phyloP scores from a whole-genome alignment of 805 yeast genomes.

The Starmerella stigmatis region DNA sequence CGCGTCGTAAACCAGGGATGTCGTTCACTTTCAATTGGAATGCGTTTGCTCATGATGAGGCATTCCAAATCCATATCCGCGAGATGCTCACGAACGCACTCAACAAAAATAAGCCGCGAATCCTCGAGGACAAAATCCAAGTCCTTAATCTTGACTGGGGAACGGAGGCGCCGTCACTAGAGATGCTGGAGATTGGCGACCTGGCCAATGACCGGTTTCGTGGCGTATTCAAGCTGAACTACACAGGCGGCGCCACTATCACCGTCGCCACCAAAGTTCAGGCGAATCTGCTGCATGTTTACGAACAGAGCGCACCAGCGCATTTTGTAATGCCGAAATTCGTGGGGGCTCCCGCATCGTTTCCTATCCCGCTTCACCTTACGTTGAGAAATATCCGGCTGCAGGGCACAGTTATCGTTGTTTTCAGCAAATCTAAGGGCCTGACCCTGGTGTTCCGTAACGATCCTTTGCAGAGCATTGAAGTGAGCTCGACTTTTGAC shows the following conservation, averaged over 20 bases:
- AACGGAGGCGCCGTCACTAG: constrained; percentile 60
- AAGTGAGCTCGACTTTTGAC: constrained; percentile 79
- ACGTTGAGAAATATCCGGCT: constrained; percentile 60
- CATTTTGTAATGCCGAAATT: constrained; percentile 59
- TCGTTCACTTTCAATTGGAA: constrained; percentile 74
- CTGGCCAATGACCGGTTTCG: constrained; percentile 63
- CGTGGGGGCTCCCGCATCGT: constrained; percentile 52
- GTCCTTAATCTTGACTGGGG: constrained; percentile 68
- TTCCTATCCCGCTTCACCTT: constrained; percentile 69
- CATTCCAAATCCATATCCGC: constrained; percentile 45
- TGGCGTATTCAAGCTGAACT: constrained; percentile 70
- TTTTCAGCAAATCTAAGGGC: constrained; percentile 71
- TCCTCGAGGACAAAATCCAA: constrained; percentile 56
- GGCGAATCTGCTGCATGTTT: constrained; percentile 71
- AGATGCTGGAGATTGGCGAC: constrained; percentile 74
- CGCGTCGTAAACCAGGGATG: constrained; percentile 37
- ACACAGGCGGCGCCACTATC: constrained; percentile 64
- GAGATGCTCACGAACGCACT: constrained; percentile 60
- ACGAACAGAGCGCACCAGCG: constrained; percentile 34
- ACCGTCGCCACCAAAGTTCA: constrained; percentile 70
- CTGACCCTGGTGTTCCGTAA: constrained; percentile 77
- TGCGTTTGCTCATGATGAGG: constrained; percentile 53
- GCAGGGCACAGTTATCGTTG: constrained; percentile 75
- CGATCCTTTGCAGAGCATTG: constrained; percentile 76
- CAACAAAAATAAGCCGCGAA: constrained; percentile 51